Evolutionary conservation across 2,329 filamentous ascomycete genomes (phyloP).

Genomic region (Delphinella strobiligena): DNA sequence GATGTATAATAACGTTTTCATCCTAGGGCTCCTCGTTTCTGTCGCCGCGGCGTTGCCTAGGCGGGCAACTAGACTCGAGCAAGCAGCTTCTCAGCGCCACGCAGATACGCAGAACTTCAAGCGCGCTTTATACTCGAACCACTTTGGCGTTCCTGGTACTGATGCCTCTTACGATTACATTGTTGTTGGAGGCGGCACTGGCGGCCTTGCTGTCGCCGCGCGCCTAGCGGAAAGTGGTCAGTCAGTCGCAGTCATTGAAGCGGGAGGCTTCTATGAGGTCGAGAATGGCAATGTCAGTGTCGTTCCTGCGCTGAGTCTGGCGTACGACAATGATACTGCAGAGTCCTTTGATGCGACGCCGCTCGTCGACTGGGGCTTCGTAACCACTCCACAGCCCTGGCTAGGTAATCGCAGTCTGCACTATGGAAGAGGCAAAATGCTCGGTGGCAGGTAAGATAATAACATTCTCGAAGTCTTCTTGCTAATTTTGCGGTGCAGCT

Average conservation of each 20-base stretch:
- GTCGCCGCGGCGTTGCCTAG: too few species aligned
- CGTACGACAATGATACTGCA: neutral
- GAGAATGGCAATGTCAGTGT: constrained; percentile 12
- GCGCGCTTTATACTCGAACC: too few species aligned
- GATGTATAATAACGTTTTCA: too few species aligned
- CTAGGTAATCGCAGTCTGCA: constrained; percentile 9
- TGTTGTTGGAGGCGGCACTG: constrained; percentile 13
- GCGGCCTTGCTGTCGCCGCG: constrained; percentile 12
- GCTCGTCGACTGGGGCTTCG: constrained; percentile 18
- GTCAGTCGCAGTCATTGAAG: constrained; percentile 16
- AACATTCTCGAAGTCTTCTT: neutral
- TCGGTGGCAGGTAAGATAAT: constrained; percentile 13
- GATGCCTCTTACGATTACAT: constrained; percentile 15
- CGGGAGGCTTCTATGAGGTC: constrained; percentile 14
- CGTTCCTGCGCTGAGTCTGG: neutral
- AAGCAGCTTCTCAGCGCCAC: too few species aligned
- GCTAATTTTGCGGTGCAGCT: neutral
- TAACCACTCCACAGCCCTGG: constrained; percentile 13
- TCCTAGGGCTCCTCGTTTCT: too few species aligned
- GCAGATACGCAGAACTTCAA: too few species aligned
- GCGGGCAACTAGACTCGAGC: too few species aligned
- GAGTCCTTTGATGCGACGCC: constrained; percentile 11
- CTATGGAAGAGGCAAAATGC: constrained; percentile 19
- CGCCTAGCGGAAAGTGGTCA: constrained; percentile 11
- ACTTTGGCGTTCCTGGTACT: constrained; percentile 1